These are phyloP conservation scores for Epichloe sibirici DNA, from an alignment of 2,329 filamentous ascomycete genomes.

Conservation along the genomic window DNA sequence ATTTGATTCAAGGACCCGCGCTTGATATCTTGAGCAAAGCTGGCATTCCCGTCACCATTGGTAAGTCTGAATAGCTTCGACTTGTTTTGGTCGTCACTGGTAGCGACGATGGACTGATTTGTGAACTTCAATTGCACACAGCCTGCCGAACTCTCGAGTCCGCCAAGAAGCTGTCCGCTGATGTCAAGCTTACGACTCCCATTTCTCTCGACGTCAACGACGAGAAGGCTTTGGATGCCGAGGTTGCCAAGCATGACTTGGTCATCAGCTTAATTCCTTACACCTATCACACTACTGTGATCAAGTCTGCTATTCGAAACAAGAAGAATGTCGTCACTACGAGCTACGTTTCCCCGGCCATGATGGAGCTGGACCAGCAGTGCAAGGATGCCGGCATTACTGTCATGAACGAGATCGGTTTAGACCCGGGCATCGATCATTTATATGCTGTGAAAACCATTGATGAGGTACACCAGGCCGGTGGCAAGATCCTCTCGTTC, in stretches of 20 bases:
- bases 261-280: constrained; percentile 82
- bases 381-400: constrained; percentile 87
- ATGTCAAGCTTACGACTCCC: constrained; percentile 59
- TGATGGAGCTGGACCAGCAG: constrained; percentile 74
- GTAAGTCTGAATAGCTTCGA: constrained; percentile 22
- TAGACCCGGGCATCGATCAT: constrained; percentile 62
- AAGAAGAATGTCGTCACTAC: constrained; percentile 98
- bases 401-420: constrained; percentile 93
- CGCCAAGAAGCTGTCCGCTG: constrained; percentile 62
- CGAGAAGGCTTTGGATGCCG: constrained; percentile 63
- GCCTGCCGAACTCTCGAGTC: constrained; percentile 72
- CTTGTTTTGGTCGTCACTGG: background rate
- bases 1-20: constrained; percentile 34
- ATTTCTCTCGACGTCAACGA: constrained; percentile 79
- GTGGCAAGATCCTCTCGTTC: constrained; percentile 77
- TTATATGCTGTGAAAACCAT: constrained; percentile 75
- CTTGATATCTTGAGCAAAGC: constrained; percentile 49
- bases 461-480: constrained; percentile 71
- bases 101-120: background rate
- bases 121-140: constrained; percentile 26
- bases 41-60: constrained; percentile 53
- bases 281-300: constrained; percentile 76
- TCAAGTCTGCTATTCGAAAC: constrained; percentile 82
- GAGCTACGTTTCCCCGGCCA: constrained; percentile 82
- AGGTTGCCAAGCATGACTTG: constrained; percentile 67